Base-by-base conservation (phyloP, 352 stramenopile species). In the Globisporangium cystogenes region DNA sequence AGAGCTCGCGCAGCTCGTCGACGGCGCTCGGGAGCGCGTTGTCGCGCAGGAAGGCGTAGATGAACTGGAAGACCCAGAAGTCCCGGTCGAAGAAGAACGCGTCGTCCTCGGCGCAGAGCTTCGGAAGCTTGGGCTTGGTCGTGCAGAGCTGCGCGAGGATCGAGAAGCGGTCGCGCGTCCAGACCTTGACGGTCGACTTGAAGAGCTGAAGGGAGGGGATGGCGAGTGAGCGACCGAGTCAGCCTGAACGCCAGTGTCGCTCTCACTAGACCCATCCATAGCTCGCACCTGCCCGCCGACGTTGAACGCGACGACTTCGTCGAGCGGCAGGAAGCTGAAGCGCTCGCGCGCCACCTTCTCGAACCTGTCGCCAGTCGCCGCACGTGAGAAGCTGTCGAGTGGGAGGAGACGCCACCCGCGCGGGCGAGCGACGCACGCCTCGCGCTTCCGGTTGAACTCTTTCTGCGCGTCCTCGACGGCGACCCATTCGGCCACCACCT, bases 121-220 rank as follows among this genome's bases (percentile, higher is more conserved):
- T 73, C 5, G 48, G 52, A 2, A 91, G 67, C 64, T 82, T 84
- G 7, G 77, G 72, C 36, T 67, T 68, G 2, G 64, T 78, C 37
- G 81, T 88, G 61, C 81, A 91, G 26, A 91, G 66, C 42, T 91
- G 81, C 44, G 81, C 81, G n/a, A 91, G 66, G 56, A 91, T 83
- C 3, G 78, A 91, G 52, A 91, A 91, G 7, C 78, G 74, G 54
- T 91, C 77, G 26, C 81, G 76, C 24, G 76, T 82, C 77, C 77
- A 91, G 46, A 89, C 60, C 20, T 76, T 78, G 23, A 90, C 74
- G 0, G 75, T 91, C 26, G 75, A 84, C 48, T 76, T 83, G 67
- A 82, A 89, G 35, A 91, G 49, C 80, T 90, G 44, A n/a, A n/a
- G n/a, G n/a, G n/a, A n/a, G n/a, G n/a, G n/a, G n/a, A n/a, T n/a